Percentiles rank a stretch among this genome's conserved stretches.
These are phyloP conservation scores for Hemileccinum impolitum DNA, from an alignment of 768 basidiomycete genomes.

Conservation along the genomic window DNA sequence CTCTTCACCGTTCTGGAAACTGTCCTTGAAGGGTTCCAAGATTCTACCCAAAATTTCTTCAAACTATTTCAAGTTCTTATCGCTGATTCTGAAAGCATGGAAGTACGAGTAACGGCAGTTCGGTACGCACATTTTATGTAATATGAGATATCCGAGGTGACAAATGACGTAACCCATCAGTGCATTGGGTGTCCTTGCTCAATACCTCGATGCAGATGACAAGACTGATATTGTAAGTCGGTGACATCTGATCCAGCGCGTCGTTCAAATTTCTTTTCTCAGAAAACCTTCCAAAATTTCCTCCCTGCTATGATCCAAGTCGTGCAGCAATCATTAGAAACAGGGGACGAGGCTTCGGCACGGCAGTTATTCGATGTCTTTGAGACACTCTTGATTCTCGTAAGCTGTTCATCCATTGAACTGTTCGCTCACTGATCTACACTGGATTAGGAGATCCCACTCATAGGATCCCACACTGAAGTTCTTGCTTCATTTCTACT, in stretches of 20 bases:
- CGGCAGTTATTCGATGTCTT: slow-evolving; percentile 93
- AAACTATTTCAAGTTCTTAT: slow-evolving; percentile 73
- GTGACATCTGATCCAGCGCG: neutral
- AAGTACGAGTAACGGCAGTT: slow-evolving; percentile 88
- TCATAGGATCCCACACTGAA: slow-evolving; percentile 84
- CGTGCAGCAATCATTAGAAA: slow-evolving; percentile 77
- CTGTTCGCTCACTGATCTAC: slow-evolving; percentile 3
- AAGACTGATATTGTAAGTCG: slow-evolving; percentile 77
- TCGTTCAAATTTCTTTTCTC: slow-evolving; percentile 1
- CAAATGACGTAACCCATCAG: slow-evolving; percentile 34
- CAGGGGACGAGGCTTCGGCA: slow-evolving; percentile 75
- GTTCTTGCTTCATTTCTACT: slow-evolving; percentile 89
- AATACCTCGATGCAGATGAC: slow-evolving; percentile 87
- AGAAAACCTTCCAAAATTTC: slow-evolving; percentile 86
- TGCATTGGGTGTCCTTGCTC: slow-evolving; percentile 88
- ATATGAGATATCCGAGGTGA: neutral
- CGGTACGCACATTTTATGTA: slow-evolving; percentile 40
- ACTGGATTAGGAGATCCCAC: slow-evolving; percentile 75
- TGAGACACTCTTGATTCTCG: slow-evolving; percentile 92
- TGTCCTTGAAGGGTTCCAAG: slow-evolving; percentile 85
- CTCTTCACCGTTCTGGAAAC: slow-evolving; percentile 89
- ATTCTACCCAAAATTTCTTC: slow-evolving; percentile 71
- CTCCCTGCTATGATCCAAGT: slow-evolving; percentile 88
- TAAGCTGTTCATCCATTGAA: slow-evolving; percentile 32
- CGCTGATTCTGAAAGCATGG: slow-evolving; percentile 78